A percentile compares a stretch with the other conserved stretches of the same genome.
Conservation (phyloP, 2,329 filamentous ascomycete genomes). For the Ophiosphaerella herpotricha region DNA sequence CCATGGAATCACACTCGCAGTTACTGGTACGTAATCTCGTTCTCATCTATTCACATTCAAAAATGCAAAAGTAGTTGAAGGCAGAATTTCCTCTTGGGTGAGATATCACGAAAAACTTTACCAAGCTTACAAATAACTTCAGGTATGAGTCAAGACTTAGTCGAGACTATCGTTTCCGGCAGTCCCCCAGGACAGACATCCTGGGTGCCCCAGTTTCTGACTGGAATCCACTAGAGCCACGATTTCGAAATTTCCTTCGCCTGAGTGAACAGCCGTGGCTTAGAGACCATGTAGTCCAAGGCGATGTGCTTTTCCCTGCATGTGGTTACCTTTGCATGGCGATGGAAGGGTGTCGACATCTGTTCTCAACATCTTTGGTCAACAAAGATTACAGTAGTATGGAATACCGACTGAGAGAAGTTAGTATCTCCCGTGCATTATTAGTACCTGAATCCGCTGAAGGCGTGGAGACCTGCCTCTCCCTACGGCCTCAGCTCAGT, state of each 20-base stretch:
- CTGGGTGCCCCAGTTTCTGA: slow-evolving; percentile 17
- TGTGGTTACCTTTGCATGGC: slow-evolving; percentile 21
- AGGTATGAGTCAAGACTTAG: slow-evolving; percentile 31
- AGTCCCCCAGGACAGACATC: slow-evolving; percentile 16
- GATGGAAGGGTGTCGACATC: slow-evolving; percentile 16
- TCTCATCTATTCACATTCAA: too few species aligned
- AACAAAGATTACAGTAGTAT: neutral
- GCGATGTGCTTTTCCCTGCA: slow-evolving; percentile 24
- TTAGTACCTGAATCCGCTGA: slow-evolving; percentile 4
- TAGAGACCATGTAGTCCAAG: slow-evolving; percentile 20
- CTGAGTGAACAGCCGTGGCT: slow-evolving; percentile 27
- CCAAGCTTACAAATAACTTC: slow-evolving; percentile 6
- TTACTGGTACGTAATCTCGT: slow-evolving; percentile 24
- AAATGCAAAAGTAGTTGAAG: too few species aligned
- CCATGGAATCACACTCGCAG: slow-evolving; percentile 38
- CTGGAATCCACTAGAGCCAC: slow-evolving; percentile 17
- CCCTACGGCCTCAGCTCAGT: slow-evolving; percentile 9
- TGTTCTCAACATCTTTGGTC: slow-evolving; percentile 7
- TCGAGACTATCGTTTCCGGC: slow-evolving; percentile 20
- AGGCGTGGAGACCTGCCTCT: slow-evolving; percentile 28
- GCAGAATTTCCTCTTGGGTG: too few species aligned
- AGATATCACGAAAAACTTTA: too few species aligned
- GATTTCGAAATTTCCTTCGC: slow-evolving; percentile 30
- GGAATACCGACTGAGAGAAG: slow-evolving; percentile 24
- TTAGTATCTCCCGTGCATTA: slow-evolving; percentile 1